Percentiles rank a stretch among this genome's conserved stretches.
Evolutionary conservation across 78 protist species (phyloP).

Genomic region (Cavenderia fasciculata): DNA sequence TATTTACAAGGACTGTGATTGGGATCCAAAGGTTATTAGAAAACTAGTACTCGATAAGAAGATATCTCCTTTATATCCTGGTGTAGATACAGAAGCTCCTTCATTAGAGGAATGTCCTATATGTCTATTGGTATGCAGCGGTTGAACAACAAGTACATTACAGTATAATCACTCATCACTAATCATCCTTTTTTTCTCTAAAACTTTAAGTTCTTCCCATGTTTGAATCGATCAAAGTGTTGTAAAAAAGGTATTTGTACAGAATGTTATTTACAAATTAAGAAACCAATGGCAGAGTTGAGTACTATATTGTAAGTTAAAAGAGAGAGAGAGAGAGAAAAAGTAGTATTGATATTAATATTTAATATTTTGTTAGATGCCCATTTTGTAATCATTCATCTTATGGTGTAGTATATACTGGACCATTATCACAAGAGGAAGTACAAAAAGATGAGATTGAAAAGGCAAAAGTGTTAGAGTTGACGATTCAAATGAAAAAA

Average conservation of each 20-base stretch:
- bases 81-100: constrained; percentile 33
- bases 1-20: constrained; percentile 69
- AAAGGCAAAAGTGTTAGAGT: constrained; percentile 55
- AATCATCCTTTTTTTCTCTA: too few relatives aligned
- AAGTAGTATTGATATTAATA: neutral
- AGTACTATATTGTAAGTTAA: neutral
- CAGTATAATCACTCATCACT: neutral
- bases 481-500: constrained; percentile 69
- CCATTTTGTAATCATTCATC: constrained; percentile 74
- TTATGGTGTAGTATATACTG: constrained; percentile 39
- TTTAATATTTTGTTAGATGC: neutral
- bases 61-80: constrained; percentile 36
- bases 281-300: constrained; percentile 30
- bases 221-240: constrained; percentile 72
- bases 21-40: constrained; percentile 57
- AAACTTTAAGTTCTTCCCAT: constrained; percentile 6
- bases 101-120: constrained; percentile 66
- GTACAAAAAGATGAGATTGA: constrained; percentile 59
- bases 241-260: constrained; percentile 78
- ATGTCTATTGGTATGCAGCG: constrained; percentile 42
- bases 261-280: constrained; percentile 69
- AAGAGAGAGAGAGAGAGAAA: neutral
- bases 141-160: neutral
- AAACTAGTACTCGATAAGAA: constrained; percentile 43
- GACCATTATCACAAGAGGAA: constrained; percentile 60